Evolutionary conservation across 495 filamentous ascomycete genomes (phyloP).

Genomic region (Penicillium bovifimosum): DNA sequence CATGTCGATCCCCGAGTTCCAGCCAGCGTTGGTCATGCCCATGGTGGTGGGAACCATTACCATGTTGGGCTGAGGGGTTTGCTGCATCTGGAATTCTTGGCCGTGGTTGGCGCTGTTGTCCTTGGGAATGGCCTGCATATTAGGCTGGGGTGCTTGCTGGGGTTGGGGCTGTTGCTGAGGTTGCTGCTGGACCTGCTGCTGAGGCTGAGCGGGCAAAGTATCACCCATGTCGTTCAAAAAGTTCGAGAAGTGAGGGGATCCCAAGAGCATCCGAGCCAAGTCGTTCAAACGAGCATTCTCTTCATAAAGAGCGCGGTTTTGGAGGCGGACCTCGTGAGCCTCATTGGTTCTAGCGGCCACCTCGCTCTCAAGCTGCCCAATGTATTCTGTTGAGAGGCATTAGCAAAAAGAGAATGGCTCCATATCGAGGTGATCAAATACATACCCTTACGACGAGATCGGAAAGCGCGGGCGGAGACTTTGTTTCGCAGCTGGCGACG

Average conservation of each 20-base stretch:
- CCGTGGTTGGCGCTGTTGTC: slow-evolving; percentile 57
- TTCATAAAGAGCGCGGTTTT: slow-evolving; percentile 68
- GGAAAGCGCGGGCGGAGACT: slow-evolving; percentile 94
- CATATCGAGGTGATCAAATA: not conserved
- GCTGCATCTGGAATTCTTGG: slow-evolving; percentile 51
- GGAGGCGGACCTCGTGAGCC: slow-evolving; percentile 59
- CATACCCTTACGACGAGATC: slow-evolving; percentile 91
- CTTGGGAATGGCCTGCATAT: slow-evolving; percentile 40
- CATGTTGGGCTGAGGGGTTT: slow-evolving; percentile 60
- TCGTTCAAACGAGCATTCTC: slow-evolving; percentile 75
- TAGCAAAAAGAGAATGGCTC: slow-evolving; percentile 25
- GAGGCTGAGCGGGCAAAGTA: slow-evolving; percentile 38
- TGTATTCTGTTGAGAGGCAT: slow-evolving; percentile 69
- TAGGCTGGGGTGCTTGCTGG: slow-evolving; percentile 16
- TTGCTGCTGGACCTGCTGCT: slow-evolving; percentile 36
- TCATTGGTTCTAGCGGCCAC: slow-evolving; percentile 68
- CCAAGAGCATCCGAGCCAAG: slow-evolving; percentile 75
- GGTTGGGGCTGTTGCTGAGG: slow-evolving; percentile 36
- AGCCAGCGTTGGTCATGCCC: slow-evolving; percentile 47
- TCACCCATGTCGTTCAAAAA: slow-evolving; percentile 70
- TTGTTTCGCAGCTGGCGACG: slow-evolving; percentile 94
- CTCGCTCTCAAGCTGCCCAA: slow-evolving; percentile 83
- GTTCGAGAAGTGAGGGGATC: slow-evolving; percentile 76
- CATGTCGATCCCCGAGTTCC: slow-evolving; percentile 50
- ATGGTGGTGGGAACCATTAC: slow-evolving; percentile 67